Percentiles rank a stretch among this genome's conserved stretches.
Evolutionary conservation across 192 early-diverging fungal species (phyloP).

Genomic region (Paraglomus occultum): DNA sequence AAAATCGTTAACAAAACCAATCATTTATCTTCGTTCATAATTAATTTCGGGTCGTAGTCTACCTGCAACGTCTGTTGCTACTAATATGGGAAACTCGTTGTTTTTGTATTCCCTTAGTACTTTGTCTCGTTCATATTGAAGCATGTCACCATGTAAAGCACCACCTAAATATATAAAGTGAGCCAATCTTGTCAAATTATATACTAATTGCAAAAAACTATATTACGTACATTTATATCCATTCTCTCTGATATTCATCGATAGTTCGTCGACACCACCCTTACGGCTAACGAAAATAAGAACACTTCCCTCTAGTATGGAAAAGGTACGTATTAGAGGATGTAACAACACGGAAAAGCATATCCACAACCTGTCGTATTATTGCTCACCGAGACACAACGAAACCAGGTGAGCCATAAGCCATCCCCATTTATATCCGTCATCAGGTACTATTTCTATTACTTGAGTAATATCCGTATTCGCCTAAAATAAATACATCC

Average conservation of each 20-base stretch:
- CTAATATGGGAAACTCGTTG: slow-evolving; percentile 56
- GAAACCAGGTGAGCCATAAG: slow-evolving; percentile 51
- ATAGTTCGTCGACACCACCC: slow-evolving; percentile 67
- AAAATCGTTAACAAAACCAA: neutral
- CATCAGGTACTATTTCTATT: slow-evolving; percentile 60
- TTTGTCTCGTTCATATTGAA: slow-evolving; percentile 72
- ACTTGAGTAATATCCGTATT: slow-evolving; percentile 78
- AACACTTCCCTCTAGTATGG: slow-evolving; percentile 61
- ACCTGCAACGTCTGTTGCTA: slow-evolving; percentile 67
- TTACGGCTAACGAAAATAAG: slow-evolving; percentile 77
- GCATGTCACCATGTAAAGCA: slow-evolving; percentile 76
- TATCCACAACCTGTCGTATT: neutral
- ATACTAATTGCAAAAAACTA: neutral
- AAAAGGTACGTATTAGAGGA: too few species aligned
- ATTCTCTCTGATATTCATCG: slow-evolving; percentile 55
- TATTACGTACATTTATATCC: slow-evolving; percentile 59
- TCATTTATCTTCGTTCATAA: neutral
- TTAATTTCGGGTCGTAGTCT: slow-evolving; percentile 27
- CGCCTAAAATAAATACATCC: slow-evolving; percentile 36
- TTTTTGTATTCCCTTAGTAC: slow-evolving; percentile 67
- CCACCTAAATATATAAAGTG: slow-evolving; percentile 35
- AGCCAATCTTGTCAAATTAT: neutral
- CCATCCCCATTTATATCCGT: slow-evolving; percentile 76
- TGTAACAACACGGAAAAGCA: neutral
- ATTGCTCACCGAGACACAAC: slow-evolving; percentile 51